These are phyloP conservation scores for Uronychia setigera DNA, from an alignment of 73 alveolate species.

Conservation along the genomic window DNA sequence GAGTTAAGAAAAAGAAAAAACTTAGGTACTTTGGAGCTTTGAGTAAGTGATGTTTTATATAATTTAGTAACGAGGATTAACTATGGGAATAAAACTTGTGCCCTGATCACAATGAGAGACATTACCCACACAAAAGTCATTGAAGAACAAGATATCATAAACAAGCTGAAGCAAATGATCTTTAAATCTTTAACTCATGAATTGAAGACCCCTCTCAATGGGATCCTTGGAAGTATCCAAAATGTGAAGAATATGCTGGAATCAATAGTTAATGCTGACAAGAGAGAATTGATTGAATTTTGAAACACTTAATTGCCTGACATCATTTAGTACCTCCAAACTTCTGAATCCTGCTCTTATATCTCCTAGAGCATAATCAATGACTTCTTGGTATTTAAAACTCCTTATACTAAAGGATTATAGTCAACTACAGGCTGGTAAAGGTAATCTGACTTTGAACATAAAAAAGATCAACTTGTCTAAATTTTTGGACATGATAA, in stretches of 20 bases:
- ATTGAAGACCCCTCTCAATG: constrained; percentile 5
- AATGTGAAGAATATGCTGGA: background rate
- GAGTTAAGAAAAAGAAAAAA: too few species aligned
- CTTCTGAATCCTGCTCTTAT: background rate
- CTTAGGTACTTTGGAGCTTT: background rate
- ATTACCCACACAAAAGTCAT: background rate
- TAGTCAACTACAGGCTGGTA: background rate
- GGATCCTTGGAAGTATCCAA: background rate
- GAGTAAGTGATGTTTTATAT: background rate
- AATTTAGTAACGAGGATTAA: background rate
- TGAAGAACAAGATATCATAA: background rate
- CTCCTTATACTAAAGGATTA: background rate
- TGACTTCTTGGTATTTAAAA: background rate
- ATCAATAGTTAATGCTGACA: background rate
- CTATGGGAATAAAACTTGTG: background rate
- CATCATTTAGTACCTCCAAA: background rate
- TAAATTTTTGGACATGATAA: background rate
- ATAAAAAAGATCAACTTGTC: background rate
- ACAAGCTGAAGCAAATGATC: background rate
- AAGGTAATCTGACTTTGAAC: background rate
- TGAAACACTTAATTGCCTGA: background rate
- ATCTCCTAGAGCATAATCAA: background rate
- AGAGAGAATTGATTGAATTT: background rate
- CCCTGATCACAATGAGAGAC: background rate
- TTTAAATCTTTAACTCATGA: background rate